Evolutionary conservation across 345 rosid species (phyloP).

Genomic region (Rhodomyrtus tomentosa): DNA sequence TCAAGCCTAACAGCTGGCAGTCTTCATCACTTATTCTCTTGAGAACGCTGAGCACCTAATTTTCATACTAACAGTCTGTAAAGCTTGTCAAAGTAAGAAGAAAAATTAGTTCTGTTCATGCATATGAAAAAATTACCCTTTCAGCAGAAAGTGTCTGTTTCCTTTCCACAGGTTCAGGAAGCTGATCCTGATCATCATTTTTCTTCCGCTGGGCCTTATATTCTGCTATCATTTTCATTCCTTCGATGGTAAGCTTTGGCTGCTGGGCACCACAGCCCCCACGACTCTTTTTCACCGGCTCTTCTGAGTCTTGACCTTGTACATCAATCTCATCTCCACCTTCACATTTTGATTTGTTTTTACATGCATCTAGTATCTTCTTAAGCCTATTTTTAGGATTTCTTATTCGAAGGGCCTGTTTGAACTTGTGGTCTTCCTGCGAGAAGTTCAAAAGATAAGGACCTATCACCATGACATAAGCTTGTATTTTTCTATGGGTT

Average conservation of each 20-base stretch:
- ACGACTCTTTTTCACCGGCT: slow-evolving; percentile 64
- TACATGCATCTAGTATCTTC: slow-evolving; percentile 86
- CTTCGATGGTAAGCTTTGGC: slow-evolving; percentile 86
- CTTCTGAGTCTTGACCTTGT: slow-evolving; percentile 53
- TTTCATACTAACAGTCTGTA: not conserved
- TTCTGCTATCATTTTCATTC: slow-evolving; percentile 94
- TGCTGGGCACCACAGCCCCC: slow-evolving; percentile 96
- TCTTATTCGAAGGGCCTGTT: slow-evolving; percentile 85
- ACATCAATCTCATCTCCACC: slow-evolving; percentile 76
- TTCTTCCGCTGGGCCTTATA: slow-evolving; percentile 72
- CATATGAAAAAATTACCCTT: slow-evolving; percentile 28
- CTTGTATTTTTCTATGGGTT: not conserved
- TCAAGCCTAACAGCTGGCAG: slow-evolving; percentile 72
- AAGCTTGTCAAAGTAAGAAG: not conserved
- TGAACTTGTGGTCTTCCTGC: slow-evolving; percentile 93
- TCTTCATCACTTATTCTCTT: slow-evolving; percentile 96
- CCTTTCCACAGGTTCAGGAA: slow-evolving; percentile 93
- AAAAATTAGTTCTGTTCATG: not conserved
- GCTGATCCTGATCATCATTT: slow-evolving; percentile 76
- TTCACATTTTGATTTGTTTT: slow-evolving; percentile 81
- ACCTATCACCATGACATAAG: not conserved
- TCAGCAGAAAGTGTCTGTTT: slow-evolving; percentile 95
- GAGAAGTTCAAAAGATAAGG: not conserved
- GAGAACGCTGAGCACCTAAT: slow-evolving; percentile 75
- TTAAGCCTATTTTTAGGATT: slow-evolving; percentile 84